Percentiles rank a stretch among this genome's conserved stretches.
phyloP scores from a whole-genome alignment of 768 basidiomycete genomes.

The Clitopilus hobsonii region DNA sequence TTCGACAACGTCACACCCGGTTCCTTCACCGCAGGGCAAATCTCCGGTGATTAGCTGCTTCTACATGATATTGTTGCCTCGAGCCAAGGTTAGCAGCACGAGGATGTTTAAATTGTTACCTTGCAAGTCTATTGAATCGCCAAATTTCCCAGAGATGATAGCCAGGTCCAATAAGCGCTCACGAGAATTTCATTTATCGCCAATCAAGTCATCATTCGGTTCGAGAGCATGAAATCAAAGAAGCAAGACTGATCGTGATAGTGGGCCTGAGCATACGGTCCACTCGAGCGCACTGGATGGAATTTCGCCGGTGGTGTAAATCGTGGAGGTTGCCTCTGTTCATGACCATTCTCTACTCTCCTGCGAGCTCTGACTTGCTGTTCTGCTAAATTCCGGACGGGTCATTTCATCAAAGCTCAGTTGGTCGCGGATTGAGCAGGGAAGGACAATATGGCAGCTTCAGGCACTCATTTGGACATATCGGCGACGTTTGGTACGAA shows the following conservation, averaged over 20 bases:
- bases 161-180: not conserved
- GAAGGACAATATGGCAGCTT: not conserved
- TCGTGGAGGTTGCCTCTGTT: not conserved
- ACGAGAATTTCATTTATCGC: not conserved
- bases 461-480: slow-evolving; percentile 9
- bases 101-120: no score
- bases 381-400: not conserved
- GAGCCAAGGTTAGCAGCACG: no score
- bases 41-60: no score
- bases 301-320: not conserved
- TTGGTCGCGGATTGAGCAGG: not conserved
- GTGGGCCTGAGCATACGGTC: not conserved
- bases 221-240: not conserved
- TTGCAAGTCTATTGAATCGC: not conserved
- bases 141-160: not conserved
- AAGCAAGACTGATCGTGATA: not conserved
- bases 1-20: not conserved
- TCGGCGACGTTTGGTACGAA: slow-evolving; percentile 27
- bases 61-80: no score
- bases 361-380: not conserved
- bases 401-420: not conserved
- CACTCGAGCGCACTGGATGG: not conserved
- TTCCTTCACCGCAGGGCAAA: not conserved
- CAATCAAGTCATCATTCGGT: not conserved
- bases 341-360: not conserved